phyloP scores from a whole-genome alignment of 2,329 filamentous ascomycete species.

The Acrocalymma vagum region DNA sequence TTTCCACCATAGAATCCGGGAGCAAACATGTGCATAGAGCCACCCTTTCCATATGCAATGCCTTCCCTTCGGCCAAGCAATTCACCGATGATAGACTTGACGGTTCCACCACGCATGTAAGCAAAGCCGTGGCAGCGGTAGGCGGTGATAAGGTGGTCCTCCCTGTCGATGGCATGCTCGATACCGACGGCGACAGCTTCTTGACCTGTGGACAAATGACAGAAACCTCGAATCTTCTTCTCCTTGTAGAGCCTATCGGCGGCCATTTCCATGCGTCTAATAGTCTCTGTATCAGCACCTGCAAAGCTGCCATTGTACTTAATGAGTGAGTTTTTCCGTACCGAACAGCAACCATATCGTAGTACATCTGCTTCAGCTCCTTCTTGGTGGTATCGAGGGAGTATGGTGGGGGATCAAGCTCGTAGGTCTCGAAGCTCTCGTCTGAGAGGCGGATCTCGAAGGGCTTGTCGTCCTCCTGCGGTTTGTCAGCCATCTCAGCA shows the following conservation, averaged over 20 bases:
- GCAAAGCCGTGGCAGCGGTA: constrained; percentile 99
- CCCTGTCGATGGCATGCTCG: constrained; percentile 90
- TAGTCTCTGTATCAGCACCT: constrained; percentile 11
- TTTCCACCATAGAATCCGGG: constrained; percentile 98
- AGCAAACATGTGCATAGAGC: constrained; percentile 99
- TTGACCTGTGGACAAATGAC: constrained; percentile 96
- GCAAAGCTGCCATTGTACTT: constrained; percentile 1
- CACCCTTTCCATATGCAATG: constrained; percentile 98
- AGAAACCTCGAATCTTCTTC: constrained; percentile 99
- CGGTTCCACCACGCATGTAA: constrained; percentile 89
- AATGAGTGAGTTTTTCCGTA: constrained; percentile 58
- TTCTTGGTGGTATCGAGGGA: constrained; percentile 94
- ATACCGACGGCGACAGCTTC: constrained; percentile 98
- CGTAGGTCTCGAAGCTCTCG: constrained; percentile 99
- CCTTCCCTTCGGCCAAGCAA: constrained; percentile 93
- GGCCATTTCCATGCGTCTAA: constrained; percentile 99
- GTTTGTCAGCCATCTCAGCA: constrained; percentile 31
- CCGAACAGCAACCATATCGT: constrained; percentile 94
- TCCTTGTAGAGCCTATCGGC: constrained; percentile 99
- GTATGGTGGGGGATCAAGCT: constrained; percentile 95
- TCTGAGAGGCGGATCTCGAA: constrained; percentile 94
- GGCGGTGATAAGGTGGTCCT: constrained; percentile 95
- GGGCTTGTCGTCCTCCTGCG: constrained; percentile 88
- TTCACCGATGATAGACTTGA: constrained; percentile 95
- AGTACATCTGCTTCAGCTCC: constrained; percentile 99